Base-by-base conservation (phyloP, 306 rosid species). In the Spatholobus suberectus region DNA sequence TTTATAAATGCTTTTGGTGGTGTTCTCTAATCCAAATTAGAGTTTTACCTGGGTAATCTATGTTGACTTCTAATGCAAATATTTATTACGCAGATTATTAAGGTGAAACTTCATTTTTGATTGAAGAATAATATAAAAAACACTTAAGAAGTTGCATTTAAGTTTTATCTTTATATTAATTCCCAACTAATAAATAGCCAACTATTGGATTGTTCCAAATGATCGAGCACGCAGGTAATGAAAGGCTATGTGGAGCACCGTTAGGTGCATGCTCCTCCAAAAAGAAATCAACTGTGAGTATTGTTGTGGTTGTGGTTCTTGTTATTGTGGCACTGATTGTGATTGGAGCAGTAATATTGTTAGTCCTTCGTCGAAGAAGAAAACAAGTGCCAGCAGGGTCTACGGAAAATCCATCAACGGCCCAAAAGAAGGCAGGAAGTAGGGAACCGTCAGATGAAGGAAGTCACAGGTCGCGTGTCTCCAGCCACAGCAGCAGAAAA, bases 241-340 rank as follows among this genome's bases (percentile, higher is more conserved):
- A 85, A 57, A 86, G 73, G 63, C 83, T 96, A 11, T 96, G 99
- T 83, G 99, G 99, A 85, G 54, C 55, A 9, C 97, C 98, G 8
- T 46, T 96, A 35, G 44, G 11, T 4, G 8, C 65, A 21, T 96
- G 99, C 80, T 2, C 82, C 11, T 0, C 71, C 4, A 43, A 79
- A 8, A 86, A 81, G 73, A 54, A 83, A 8, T 67, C 92, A 5
- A 3, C 41, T 35, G 8, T 29, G 18, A 88, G 85, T 47, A 47
- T 81, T 20, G 37, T 89, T 6, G 81, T 88, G 80, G 82, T 83
- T 18, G 87, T 73, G 27, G 61, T 86, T 76, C 86, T 89, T 8
- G 85, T 85, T n/a, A 21, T 57, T 23, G 63, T 84, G 58, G 92
- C 91, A 37, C 4, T 89, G 8, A 6, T 79, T 20, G 84, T 88